Evolutionary conservation across 1,284 basidiomycete genomes (phyloP), one percentile per base, ranked within the genome.

Genomic region (Volvariella surrecta): DNA sequence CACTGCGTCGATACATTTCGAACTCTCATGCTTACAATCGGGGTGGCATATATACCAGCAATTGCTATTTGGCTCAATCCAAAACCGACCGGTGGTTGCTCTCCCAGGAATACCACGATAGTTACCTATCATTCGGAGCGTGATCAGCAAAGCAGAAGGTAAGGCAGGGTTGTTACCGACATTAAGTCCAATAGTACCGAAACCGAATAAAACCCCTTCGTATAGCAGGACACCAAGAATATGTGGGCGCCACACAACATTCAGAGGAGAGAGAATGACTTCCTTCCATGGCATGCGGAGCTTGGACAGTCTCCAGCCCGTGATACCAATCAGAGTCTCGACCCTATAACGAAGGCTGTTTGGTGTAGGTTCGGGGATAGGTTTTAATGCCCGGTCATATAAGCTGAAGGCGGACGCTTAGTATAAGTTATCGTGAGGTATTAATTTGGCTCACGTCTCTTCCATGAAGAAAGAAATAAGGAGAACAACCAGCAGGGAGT

Each of bases 21-120:
- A 11, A 16, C 17, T 8, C 13, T 28, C 24, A 11, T 15, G 46
- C 67, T 30, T 43, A 81, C 78, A 46, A 84, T 78, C 1, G 82
- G 80, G 7, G 82, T 82, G 9, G 67, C 76, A 53, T 84, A 83
- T n/a, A 58, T 59, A 31, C 75, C 79, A 16, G 79, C 70, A 41
- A 78, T 70, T 13, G 65, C 67, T 52, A 71, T 68, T 46, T 64
- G 63, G 39, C 57, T 66, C 55, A 78, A 76, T 1, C 74, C 79
- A 48, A 73, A 84, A 0, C 83, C 82, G 10, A 70, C 57, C 0
- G 78, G 79, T 0, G 64, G 58, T 0, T 80, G 79, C 0, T 63
- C 63, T 1, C 73, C 77, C n/a, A 85, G 60, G 61, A 86, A 84
- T 4, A 85, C 79, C 0, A 74, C 78, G 41, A 80, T 81, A 3